Percentiles rank a stretch among this genome's conserved stretches.
Evolutionary conservation across 73 alveolate species (phyloP).

Genomic region (Symbiodinium natans): DNA sequence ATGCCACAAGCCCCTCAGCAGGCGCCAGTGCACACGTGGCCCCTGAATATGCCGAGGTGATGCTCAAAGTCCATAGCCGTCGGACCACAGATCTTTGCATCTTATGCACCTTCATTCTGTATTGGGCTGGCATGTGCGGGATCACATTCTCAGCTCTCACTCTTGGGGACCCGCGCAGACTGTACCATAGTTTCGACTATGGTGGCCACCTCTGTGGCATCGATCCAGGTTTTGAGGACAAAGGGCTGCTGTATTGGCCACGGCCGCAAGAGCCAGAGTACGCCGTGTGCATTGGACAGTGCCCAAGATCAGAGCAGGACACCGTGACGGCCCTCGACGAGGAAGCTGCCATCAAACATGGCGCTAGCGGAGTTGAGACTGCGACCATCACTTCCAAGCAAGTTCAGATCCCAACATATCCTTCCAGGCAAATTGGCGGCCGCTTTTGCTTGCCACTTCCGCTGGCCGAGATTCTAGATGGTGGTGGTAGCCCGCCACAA

Average conservation of each 20-base stretch:
- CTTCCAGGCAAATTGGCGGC: slow-evolving; percentile 42
- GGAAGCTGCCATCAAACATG: slow-evolving; percentile 16
- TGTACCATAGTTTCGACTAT: slow-evolving; percentile 9
- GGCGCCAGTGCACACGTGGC: too few species aligned
- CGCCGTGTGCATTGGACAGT: background rate
- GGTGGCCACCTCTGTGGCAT: slow-evolving; percentile 38
- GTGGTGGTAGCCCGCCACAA: background rate
- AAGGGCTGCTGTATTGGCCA: slow-evolving; percentile 33
- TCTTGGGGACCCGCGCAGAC: slow-evolving; percentile 6
- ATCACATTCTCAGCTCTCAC: background rate
- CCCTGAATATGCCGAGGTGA: too few species aligned
- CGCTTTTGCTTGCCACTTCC: slow-evolving; percentile 33
- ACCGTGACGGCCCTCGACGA: background rate
- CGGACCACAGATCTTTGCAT: slow-evolving; percentile 12
- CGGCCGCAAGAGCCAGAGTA: slow-evolving; percentile 12
- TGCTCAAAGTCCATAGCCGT: slow-evolving; percentile 18
- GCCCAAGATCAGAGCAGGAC: slow-evolving; percentile 12
- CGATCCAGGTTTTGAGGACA: slow-evolving; percentile 11
- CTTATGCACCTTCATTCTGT: background rate
- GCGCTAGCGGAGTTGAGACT: background rate
- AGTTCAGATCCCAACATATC: background rate
- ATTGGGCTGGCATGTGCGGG: background rate
- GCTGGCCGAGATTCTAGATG: background rate
- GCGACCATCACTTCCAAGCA: slow-evolving; percentile 18
- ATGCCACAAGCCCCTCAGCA: too few species aligned